Base-by-base conservation (phyloP, 768 basidiomycete genomes). In the Chalciporus sphaerocephalus region DNA sequence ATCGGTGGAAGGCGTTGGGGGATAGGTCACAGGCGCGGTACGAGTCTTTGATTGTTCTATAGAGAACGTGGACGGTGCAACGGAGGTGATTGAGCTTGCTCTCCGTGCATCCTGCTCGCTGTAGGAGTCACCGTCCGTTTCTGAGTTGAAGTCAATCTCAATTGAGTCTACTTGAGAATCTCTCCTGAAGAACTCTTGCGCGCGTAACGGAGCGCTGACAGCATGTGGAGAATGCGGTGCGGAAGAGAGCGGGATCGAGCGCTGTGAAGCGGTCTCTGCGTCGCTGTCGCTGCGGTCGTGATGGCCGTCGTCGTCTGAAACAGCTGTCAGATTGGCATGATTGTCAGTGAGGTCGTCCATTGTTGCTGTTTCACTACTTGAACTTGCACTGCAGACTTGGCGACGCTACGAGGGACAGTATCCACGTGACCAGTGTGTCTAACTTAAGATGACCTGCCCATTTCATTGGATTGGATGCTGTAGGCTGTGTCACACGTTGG, bases 201-300 rank as follows among this genome's bases (percentile, higher is more conserved):
- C 30, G 54, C 48, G 44, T 34, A 58, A 28, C 30, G 65, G 42
- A 18, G 54, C 48, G 42, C 39, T 32, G 27, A 50, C 38, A 16
- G 68, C 70, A 41, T 70, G 67, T 5, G 75, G 75, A 6, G 87
- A 87, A 38, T 48, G 61, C 12, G 79, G 62, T 2, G 84, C 76
- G 3, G 86, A 87, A 23, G 80, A 81, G 33, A 90, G 79, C 18
- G 86, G 76, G 40, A 90, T 85, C 1, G 88, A 90, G 32, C 75
- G 79, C 56, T 87, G 84, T 8, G 86, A 88, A 13, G 88, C 86
- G 5, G 85, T 88, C 58, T 90, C 88, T 46, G 74, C 80, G 52
- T 79, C 75, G 56, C 74, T 75, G 44, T 75, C 75, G 47, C 46
- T 57, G 42, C 66, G 65, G 15, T 45, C 46, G 50, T 40, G 43